phyloP scores from a whole-genome alignment of 352 stramenopile genomes.

The Pythium rishiriense region DNA sequence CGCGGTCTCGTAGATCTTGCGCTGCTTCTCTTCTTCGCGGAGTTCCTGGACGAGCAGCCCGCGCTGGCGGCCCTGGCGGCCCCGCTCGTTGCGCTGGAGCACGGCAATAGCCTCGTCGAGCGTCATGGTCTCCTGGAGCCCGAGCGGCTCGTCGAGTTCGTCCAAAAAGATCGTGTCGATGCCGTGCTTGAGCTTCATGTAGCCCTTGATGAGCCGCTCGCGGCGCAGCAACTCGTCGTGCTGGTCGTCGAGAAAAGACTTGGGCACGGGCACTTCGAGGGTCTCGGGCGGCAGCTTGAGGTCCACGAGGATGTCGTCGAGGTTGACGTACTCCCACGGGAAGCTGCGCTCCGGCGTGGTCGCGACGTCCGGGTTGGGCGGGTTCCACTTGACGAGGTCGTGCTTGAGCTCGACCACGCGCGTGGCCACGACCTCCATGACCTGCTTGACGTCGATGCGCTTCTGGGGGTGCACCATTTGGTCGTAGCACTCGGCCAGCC shows the following conservation, averaged over 20 bases:
- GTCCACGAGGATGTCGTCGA: slow-evolving; percentile 92
- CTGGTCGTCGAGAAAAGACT: slow-evolving; percentile 89
- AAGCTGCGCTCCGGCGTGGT: slow-evolving; percentile 84
- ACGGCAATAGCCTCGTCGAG: slow-evolving; percentile 86
- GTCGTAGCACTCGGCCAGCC: slow-evolving; percentile 91
- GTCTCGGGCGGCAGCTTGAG: slow-evolving; percentile 92
- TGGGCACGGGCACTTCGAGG: slow-evolving; percentile 88
- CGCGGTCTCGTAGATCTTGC: slow-evolving; percentile 72
- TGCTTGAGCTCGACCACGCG: slow-evolving; percentile 90
- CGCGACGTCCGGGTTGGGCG: slow-evolving; percentile 87
- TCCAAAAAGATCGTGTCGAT: slow-evolving; percentile 65
- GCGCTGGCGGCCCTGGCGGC: slow-evolving; percentile 86
- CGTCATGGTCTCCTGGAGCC: slow-evolving; percentile 34
- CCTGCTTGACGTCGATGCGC: slow-evolving; percentile 91
- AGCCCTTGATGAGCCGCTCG: slow-evolving; percentile 85
- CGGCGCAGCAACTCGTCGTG: slow-evolving; percentile 55
- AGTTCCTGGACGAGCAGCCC: slow-evolving; percentile 83
- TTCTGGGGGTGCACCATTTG: slow-evolving; percentile 95
- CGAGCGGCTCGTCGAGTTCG: slow-evolving; percentile 39
- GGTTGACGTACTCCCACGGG: slow-evolving; percentile 94
- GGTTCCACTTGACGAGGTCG: slow-evolving; percentile 94
- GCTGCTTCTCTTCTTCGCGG: slow-evolving; percentile 81
- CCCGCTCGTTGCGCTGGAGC: slow-evolving; percentile 90
- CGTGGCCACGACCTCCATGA: slow-evolving; percentile 91
- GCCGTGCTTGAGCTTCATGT: slow-evolving; percentile 90